phyloP scores from a whole-genome alignment of 495 filamentous ascomycete genomes.

The Aspergillus saccharolyticus region DNA sequence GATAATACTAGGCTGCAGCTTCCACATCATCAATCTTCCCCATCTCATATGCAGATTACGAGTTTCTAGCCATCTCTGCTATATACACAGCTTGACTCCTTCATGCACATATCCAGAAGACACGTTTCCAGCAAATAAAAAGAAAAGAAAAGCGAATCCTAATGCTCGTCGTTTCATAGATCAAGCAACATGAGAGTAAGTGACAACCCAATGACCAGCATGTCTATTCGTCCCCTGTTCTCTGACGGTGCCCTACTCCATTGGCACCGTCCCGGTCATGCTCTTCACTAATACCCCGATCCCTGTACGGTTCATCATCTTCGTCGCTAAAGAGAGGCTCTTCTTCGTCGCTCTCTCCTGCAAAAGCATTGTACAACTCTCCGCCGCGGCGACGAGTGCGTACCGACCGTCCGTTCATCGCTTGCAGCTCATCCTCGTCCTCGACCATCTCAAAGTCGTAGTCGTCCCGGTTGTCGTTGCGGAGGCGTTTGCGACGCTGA shows the following conservation, averaged over 20 bases:
- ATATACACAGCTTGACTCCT: conserved; percentile 4
- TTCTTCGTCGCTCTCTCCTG: conserved; percentile 71
- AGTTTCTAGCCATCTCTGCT: neutral
- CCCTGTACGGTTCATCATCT: conserved; percentile 44
- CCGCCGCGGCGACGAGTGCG: conserved; percentile 58
- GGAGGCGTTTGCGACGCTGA: conserved; percentile 67
- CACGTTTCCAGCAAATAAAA: neutral
- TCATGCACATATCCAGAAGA: neutral
- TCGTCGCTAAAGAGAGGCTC: conserved; percentile 54
- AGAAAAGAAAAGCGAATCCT: conserved; percentile 4
- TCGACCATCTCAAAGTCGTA: conserved; percentile 95
- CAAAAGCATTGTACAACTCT: conserved; percentile 92
- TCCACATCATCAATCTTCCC: neutral
- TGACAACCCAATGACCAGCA: neutral
- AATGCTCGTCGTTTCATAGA: neutral
- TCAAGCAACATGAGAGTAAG: neutral
- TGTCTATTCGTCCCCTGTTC: conserved; percentile 14
- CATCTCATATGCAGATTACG: neutral
- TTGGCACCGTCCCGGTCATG: conserved; percentile 19
- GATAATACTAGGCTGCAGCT: too few species aligned
- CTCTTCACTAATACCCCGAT: conserved; percentile 25
- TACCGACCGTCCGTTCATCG: conserved; percentile 34
- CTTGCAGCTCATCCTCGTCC: conserved; percentile 70
- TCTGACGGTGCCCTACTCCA: conserved; percentile 17
- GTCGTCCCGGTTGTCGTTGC: conserved; percentile 71